These are phyloP conservation scores for Pontederia crassipes DNA, from an alignment of 176 grass and related monocot genomes.

Conservation along the genomic window DNA sequence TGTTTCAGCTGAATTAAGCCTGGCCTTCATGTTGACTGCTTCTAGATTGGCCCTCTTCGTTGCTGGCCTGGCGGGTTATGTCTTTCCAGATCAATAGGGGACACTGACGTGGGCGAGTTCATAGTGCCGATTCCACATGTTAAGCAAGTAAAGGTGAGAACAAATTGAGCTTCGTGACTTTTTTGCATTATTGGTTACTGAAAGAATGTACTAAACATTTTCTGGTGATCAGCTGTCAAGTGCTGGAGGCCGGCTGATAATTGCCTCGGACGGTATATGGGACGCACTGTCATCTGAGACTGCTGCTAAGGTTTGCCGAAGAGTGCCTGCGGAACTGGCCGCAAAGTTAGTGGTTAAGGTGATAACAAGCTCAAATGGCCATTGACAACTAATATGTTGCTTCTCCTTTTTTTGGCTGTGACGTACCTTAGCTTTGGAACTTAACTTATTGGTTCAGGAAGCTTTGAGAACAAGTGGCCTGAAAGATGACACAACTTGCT, in stretches of 20 bases:
- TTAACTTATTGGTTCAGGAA: constrained; percentile 42
- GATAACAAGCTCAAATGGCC: not conserved
- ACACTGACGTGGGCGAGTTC: constrained; percentile 86
- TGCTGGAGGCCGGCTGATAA: constrained; percentile 88
- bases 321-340: constrained; percentile 73
- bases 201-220: not conserved
- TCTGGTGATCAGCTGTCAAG: constrained; percentile 55
- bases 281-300: constrained; percentile 70
- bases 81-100: constrained; percentile 96
- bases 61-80: constrained; percentile 99
- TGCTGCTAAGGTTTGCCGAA: constrained; percentile 60
- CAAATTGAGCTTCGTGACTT: not conserved
- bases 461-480: constrained; percentile 85
- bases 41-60: constrained; percentile 92
- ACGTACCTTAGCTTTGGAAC: constrained; percentile 1
- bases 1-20: not conserved
- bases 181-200: not conserved
- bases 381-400: not conserved
- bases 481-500: constrained; percentile 96
- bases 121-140: constrained; percentile 97
- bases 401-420: not conserved
- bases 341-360: constrained; percentile 97
- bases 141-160: constrained; percentile 97
- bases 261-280: constrained; percentile 97
- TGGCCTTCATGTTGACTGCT: constrained; percentile 7